phyloP scores from a whole-genome alignment of 805 yeast genomes.

The Wickerhamomyces pijperi region DNA sequence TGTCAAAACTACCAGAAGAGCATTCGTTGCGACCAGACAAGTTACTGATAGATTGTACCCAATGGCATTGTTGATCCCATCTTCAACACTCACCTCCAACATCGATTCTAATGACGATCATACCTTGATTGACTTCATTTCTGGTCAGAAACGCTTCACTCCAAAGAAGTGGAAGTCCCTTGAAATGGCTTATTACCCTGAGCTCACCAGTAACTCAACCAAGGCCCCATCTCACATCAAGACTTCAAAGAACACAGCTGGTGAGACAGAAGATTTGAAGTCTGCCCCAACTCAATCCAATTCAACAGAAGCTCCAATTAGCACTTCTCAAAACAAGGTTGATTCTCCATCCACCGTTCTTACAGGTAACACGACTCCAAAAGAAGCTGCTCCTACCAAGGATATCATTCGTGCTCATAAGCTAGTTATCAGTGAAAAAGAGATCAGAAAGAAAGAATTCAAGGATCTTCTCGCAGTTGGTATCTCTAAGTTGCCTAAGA shows the following conservation, averaged over 20 bases:
- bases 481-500: conserved; percentile 42
- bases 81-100: conserved; percentile 24
- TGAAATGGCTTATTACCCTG: conserved; percentile 39
- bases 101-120: conserved; percentile 26
- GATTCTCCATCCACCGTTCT: too few species aligned
- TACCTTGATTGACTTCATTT: conserved; percentile 34
- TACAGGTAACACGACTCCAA: too few species aligned
- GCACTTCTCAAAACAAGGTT: too few species aligned
- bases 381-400: conserved; percentile 1
- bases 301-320: too few species aligned
- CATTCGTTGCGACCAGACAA: conserved; percentile 14
- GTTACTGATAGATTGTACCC: conserved; percentile 21
- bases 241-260: neutral
- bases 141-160: conserved; percentile 27
- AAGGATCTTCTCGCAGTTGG: conserved; percentile 61
- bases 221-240: neutral
- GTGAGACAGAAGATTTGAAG: conserved; percentile 1
- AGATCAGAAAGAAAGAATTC: conserved; percentile 38
- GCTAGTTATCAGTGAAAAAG: conserved; percentile 37
- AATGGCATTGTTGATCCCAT: conserved; percentile 47
- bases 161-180: conserved; percentile 49
- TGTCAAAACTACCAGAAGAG: conserved; percentile 21
- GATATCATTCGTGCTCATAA: conserved; percentile 6
- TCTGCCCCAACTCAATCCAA: too few species aligned
- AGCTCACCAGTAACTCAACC: neutral